Conservation (phyloP, 345 rosid species). For the Kernera saxatilis region DNA sequence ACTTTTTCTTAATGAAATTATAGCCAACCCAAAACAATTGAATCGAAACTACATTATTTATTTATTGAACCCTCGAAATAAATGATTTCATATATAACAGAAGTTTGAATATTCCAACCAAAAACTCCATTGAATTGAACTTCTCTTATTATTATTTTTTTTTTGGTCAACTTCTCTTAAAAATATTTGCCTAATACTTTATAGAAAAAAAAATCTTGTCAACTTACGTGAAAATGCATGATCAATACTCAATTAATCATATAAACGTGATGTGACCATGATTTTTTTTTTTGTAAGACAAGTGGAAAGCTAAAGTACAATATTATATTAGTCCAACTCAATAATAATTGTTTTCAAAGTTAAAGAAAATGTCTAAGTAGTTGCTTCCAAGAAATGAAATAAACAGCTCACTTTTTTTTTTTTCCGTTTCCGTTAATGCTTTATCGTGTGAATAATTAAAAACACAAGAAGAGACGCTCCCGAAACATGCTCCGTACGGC, state of each 20-base stretch:
- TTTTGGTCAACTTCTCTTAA: no score
- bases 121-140: neutral
- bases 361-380: slow-evolving; percentile 18
- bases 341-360: neutral
- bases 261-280: neutral
- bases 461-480: slow-evolving; percentile 12
- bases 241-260: neutral
- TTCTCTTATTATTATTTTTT: no score
- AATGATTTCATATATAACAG: neutral
- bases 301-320: neutral
- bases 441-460: slow-evolving; percentile 21
- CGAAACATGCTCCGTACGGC: slow-evolving; percentile 32
- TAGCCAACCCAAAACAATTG: no score
- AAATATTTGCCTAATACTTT: neutral
- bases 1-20: no score
- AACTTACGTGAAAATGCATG: slow-evolving; percentile 13
- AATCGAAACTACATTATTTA: no score
- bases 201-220: neutral
- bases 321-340: neutral
- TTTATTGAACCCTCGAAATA: no score
- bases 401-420: slow-evolving; percentile 14
- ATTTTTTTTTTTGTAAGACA: neutral
- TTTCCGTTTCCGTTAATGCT: slow-evolving; percentile 12
- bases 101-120: neutral
- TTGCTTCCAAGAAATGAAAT: slow-evolving; percentile 30